Evolutionary conservation across 2,329 filamentous ascomycete species (phyloP).

Genomic region (Cytospora leucostoma): DNA sequence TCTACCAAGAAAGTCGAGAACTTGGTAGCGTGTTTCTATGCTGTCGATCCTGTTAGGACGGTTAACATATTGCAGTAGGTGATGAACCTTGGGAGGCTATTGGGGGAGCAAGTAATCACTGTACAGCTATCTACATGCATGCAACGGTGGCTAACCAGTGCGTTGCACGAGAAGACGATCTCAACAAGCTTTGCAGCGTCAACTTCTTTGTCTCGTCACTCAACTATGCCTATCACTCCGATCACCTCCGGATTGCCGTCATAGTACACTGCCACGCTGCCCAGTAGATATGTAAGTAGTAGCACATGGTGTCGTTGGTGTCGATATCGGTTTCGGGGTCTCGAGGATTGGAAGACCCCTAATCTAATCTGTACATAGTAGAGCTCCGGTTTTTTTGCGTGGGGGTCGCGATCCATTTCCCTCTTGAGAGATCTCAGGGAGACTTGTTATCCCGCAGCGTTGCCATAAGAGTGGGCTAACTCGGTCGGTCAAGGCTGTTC

Average conservation of each 20-base stretch:
- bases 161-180: neutral
- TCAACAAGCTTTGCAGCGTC: neutral
- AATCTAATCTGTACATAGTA: conserved; percentile 15
- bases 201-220: neutral
- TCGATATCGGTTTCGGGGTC: neutral
- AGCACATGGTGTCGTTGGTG: neutral
- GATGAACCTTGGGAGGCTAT: too few relatives aligned
- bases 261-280: neutral
- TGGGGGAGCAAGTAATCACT: too few relatives aligned
- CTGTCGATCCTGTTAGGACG: neutral
- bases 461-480: conserved; percentile 17
- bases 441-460: conserved; percentile 8
- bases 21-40: neutral
- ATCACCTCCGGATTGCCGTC: neutral
- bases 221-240: neutral
- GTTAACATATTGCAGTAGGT: too few relatives aligned
- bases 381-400: conserved; percentile 6
- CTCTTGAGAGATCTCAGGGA: conserved; percentile 4
- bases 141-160: neutral
- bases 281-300: neutral
- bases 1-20: neutral
- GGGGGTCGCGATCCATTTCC: conserved; percentile 25
- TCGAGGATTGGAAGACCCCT: conserved; percentile 15
- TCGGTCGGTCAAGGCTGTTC: conserved; percentile 17
- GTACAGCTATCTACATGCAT: neutral